Evolutionary conservation across 2,329 filamentous ascomycete species (phyloP).

Genomic region (Fusarium burgessii): DNA sequence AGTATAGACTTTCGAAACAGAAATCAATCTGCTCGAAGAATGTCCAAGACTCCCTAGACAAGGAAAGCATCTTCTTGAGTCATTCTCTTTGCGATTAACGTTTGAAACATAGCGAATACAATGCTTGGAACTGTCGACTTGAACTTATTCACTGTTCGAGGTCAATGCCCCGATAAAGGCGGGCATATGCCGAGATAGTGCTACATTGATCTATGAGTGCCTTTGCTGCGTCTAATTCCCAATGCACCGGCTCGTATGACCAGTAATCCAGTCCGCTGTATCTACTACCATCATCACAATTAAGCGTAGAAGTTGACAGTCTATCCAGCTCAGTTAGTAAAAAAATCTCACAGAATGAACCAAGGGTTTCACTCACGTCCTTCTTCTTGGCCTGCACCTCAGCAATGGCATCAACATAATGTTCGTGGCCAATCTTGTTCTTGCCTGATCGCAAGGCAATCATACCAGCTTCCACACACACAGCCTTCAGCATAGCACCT

Average conservation of each 20-base stretch:
- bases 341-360: not conserved
- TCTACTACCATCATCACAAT: slow-evolving; percentile 31
- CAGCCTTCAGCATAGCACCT: slow-evolving; percentile 96
- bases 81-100: too few relatives aligned
- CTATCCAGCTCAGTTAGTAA: slow-evolving; percentile 49
- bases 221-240: slow-evolving; percentile 37
- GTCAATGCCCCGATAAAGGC: slow-evolving; percentile 3
- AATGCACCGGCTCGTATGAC: slow-evolving; percentile 25
- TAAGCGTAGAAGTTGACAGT: slow-evolving; percentile 70
- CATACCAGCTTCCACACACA: slow-evolving; percentile 99
- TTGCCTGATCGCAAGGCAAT: slow-evolving; percentile 94
- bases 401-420: slow-evolving; percentile 97
- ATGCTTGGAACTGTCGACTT: not conserved
- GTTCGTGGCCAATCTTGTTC: slow-evolving; percentile 97
- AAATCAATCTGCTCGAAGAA: too few relatives aligned
- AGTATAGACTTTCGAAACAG: not conserved
- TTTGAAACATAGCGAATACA: too few relatives aligned
- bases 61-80: not conserved
- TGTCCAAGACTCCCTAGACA: not conserved
- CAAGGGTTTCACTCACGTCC: slow-evolving; percentile 68
- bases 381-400: slow-evolving; percentile 98
- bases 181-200: slow-evolving; percentile 36
- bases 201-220: slow-evolving; percentile 47
- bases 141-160: not conserved
- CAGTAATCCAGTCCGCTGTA: slow-evolving; percentile 27